phyloP scores from a whole-genome alignment of 805 yeast genomes.

The Candida xiaguanensis region DNA sequence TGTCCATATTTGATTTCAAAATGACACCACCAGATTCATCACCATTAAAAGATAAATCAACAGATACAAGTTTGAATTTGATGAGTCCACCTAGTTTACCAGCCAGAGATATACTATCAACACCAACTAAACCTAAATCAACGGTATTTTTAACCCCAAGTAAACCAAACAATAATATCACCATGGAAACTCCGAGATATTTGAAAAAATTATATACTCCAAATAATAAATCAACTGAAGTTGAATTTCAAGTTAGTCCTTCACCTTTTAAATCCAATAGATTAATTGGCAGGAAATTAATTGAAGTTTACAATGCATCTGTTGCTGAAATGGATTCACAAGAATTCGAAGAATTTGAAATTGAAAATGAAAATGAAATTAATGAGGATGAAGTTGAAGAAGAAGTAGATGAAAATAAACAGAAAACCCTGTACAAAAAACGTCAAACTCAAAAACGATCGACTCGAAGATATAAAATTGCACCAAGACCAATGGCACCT shows the following conservation, averaged over 20 bases:
- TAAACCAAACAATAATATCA: background rate
- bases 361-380: constrained; percentile 9
- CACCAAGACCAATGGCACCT: constrained; percentile 29
- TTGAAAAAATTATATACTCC: constrained; percentile 7
- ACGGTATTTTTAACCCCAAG: constrained; percentile 4
- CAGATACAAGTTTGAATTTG: background rate
- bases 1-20: constrained; percentile 65
- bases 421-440: constrained; percentile 15
- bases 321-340: constrained; percentile 10
- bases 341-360: constrained; percentile 7
- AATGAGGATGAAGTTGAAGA: constrained; percentile 12
- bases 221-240: background rate
- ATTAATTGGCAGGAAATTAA: constrained; percentile 27
- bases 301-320: constrained; percentile 47
- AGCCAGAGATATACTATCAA: constrained; percentile 6
- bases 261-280: constrained; percentile 41
- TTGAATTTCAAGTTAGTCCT: constrained; percentile 39
- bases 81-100: constrained; percentile 10
- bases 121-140: constrained; percentile 11
- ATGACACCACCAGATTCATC: constrained; percentile 43
- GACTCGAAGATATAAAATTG: constrained; percentile 47
- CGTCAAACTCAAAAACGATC: constrained; percentile 49
- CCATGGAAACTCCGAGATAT: constrained; percentile 10
- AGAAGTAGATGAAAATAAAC: constrained; percentile 9
- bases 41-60: constrained; percentile 24